Evolutionary conservation across 1,139 yeast genomes (phyloP), one percentile per base, ranked within the genome.

Genomic region (Lodderomyces parapsilosis): DNA sequence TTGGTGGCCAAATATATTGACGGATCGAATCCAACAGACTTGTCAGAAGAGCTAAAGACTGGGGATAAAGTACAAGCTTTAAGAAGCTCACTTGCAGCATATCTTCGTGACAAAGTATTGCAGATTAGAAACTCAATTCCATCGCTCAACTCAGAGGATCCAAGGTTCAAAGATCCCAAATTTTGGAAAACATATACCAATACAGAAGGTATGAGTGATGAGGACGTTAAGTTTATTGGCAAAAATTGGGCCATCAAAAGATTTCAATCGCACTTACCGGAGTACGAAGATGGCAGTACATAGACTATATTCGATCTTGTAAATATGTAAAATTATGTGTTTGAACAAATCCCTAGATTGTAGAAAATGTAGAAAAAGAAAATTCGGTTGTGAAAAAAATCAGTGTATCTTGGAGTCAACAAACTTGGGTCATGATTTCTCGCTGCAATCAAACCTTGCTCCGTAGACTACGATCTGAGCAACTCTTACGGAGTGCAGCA

Each of bases 201-300:
- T 2, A 62, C 83, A 1, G 88, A 84, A 58, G 95, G 95, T 6
- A 63, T 58, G 32, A 76, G 82, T 46, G 89, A 81, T 49, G 84
- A 85, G 1, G 86, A 80, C 44, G 78, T 86, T 27, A 63, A 80
- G 50, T 85, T 86, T 49, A 71, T 84, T 17, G 95, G 95, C 1
- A 67, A 80, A 55, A 86, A 86, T 57, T 86, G 94, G 93, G 95
- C 95, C 2, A 76, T 84, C 19, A 79, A 77, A 58, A 71, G 88
- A 52, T 71, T 82, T 37, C 94, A 85, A 57, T 69, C 70, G 40
- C 79, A 78, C 52, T 68, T 82, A 39, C 73, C 76, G 1, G 77
- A 72, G 38, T 68, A 56, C 46, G 60, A 60, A 30, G 33, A 30
- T 8, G 33, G n/a, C 9, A 30, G n/a, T 30, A 30, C 7, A 30